Base-by-base conservation (phyloP, 1,284 basidiomycete genomes). In the Ceratobasidium sp. region DNA sequence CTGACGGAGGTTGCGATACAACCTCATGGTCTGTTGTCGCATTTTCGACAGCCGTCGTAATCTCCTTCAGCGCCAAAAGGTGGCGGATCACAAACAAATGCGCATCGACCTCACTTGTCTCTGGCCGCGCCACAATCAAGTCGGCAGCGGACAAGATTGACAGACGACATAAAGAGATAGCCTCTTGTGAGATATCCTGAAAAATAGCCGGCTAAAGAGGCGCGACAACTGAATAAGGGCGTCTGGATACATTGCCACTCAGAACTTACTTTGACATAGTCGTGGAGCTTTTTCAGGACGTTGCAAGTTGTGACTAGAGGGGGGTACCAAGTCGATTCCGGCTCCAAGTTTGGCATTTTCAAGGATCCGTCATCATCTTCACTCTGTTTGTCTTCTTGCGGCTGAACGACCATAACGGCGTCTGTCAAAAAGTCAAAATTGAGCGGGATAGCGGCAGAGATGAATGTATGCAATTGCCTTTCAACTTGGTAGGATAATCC, bases 121-220 rank as follows among this genome's bases (percentile, higher is more conserved):
- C 81, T 34, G 81, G 79, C 34, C 81, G 83, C 45, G 46, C 60
- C 41, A 67, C 41, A 41, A 73, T 46, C 48, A 85, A 82, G 23
- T 90, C 86, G 0, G 92, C 84, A 0, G 92, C 93, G 3, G 85
- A 80, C 23, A 91, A 82, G 6, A 97, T 85, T 0, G 94, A 95
- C 74, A 89, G 85, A 46, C 91, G 88, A 79, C 94, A 96, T 2
- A 94, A 83, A 16, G 86, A 85, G 39, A 97, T 86, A 0, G 94
- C 93, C 81, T 97, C 95, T 79, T 94, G 92, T 0, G 96, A 94
- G 55, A 97, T 92, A 78, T 97, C 96, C 77, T 94, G 91, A 75
- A 97, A 98, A 73, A 97, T 96, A 1, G 89, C 90, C 18, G 91
- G 89, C 94, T 96, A 76, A 72, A 12, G 32, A 26, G 36, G 45